A percentile compares a stretch with the other conserved stretches of the same genome.
Conservation (phyloP, 495 filamentous ascomycete genomes). For the Echria macrotheca region DNA sequence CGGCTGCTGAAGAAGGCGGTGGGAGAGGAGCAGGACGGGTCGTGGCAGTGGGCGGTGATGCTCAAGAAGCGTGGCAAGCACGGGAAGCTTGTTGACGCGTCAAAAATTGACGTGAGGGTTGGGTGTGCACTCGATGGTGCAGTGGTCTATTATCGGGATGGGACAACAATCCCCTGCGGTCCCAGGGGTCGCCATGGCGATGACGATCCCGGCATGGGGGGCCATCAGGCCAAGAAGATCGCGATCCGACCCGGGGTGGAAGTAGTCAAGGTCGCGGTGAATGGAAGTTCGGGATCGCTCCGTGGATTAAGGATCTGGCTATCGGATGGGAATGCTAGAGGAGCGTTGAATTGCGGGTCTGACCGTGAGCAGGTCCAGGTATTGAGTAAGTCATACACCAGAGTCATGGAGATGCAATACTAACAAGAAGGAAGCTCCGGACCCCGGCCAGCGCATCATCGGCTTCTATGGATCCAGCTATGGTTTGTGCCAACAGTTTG, state of each 20-base stretch:
- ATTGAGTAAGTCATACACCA: not conserved
- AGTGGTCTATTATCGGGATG: constrained; percentile 34
- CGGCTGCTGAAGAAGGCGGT: constrained; percentile 20
- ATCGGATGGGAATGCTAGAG: constrained; percentile 29
- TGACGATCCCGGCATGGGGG: constrained; percentile 22
- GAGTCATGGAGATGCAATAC: not conserved
- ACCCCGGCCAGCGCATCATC: constrained; percentile 30
- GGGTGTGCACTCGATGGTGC: constrained; percentile 35
- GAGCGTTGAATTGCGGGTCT: constrained; percentile 23
- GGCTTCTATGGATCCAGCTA: constrained; percentile 39
- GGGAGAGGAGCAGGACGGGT: constrained; percentile 5
- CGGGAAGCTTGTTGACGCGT: constrained; percentile 24
- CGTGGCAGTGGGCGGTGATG: constrained; percentile 21
- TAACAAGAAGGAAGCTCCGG: constrained; percentile 4
- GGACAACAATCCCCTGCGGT: constrained; percentile 29
- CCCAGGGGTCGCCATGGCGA: constrained; percentile 12
- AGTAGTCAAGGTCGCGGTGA: constrained; percentile 30
- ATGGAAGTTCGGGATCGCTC: constrained; percentile 18
- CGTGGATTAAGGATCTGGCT: constrained; percentile 32
- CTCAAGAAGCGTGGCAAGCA: constrained; percentile 23
- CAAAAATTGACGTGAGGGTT: constrained; percentile 33
- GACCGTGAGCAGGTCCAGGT: not conserved
- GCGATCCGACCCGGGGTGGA: constrained; percentile 23
- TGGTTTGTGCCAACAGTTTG: constrained; percentile 28
- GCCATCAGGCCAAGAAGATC: constrained; percentile 28